Percentiles rank a stretch among this genome's conserved stretches.
These are phyloP conservation scores for Bipolaris bicolor DNA, from an alignment of 2,329 filamentous ascomycete genomes.

Conservation along the genomic window DNA sequence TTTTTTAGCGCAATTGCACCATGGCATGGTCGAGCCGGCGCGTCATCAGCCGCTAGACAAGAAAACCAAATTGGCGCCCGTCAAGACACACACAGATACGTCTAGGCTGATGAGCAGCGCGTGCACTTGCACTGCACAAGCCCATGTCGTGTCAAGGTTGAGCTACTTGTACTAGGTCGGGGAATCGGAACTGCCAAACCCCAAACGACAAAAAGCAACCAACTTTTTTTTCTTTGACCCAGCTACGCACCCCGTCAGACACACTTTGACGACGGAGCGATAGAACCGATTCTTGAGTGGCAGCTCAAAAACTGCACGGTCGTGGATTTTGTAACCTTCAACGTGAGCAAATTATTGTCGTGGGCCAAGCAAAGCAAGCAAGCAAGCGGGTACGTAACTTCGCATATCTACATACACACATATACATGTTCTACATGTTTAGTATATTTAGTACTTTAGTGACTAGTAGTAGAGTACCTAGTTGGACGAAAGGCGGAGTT, in stretches of 20 bases:
- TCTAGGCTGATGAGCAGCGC: neutral
- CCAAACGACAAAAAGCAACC: conserved; percentile 3
- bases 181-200: conserved; percentile 10
- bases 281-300: neutral
- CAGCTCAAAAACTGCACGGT: neutral
- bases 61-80: neutral
- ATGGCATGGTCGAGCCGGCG: conserved; percentile 8
- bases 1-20: conserved; percentile 7
- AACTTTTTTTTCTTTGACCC: neutral
- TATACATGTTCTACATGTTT: neutral
- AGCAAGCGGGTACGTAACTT: too few relatives aligned
- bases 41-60: conserved; percentile 13
- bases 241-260: neutral
- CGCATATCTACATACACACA: neutral
- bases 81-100: neutral
- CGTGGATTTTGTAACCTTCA: neutral
- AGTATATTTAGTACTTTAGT: too few relatives aligned
- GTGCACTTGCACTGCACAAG: conserved; percentile 1
- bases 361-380: too few relatives aligned
- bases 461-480: too few relatives aligned
- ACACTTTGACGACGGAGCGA: neutral
- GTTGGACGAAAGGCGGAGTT: too few relatives aligned
- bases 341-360: too few relatives aligned
- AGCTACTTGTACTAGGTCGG: conserved; percentile 13
- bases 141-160: conserved; percentile 14